Evolutionary conservation across 2,329 filamentous ascomycete species (phyloP).

Genomic region (Cladorrhinum sp.): DNA sequence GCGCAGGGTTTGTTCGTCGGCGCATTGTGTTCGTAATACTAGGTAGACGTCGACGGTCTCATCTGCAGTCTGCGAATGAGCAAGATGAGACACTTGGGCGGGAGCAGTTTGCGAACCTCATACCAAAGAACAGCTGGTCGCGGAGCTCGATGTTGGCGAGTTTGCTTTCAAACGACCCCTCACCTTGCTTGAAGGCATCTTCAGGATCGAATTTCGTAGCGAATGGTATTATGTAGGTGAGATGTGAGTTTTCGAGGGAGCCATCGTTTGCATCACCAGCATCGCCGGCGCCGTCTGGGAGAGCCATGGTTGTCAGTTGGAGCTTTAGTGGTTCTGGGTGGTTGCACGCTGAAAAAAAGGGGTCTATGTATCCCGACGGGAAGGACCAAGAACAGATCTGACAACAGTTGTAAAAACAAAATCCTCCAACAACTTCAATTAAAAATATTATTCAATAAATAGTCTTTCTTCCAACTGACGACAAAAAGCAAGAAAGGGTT

Average conservation of each 20-base stretch:
- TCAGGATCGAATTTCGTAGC: constrained; percentile 54
- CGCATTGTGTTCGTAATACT: constrained; percentile 61
- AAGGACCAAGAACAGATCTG: neutral
- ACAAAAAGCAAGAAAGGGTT: neutral
- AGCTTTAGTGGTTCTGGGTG: neutral
- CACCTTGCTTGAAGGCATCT: constrained; percentile 44
- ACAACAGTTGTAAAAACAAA: neutral
- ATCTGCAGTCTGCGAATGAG: constrained; percentile 60
- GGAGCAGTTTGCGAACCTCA: constrained; percentile 33
- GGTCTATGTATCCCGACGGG: neutral
- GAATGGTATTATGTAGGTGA: constrained; percentile 60
- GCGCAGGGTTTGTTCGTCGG: constrained; percentile 54
- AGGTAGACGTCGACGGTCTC: constrained; percentile 69
- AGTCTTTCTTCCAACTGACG: neutral
- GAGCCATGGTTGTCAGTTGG: constrained; percentile 17
- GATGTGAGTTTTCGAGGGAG: constrained; percentile 56
- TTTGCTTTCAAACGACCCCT: constrained; percentile 42
- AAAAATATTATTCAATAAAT: neutral
- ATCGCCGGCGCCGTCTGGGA: constrained; percentile 27
- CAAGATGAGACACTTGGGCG: constrained; percentile 38
- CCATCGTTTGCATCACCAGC: constrained; percentile 34
- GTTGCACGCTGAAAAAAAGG: neutral
- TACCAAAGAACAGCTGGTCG: constrained; percentile 70
- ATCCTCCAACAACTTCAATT: neutral
- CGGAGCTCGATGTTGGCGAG: constrained; percentile 60